Evolutionary conservation across 345 rosid genomes (phyloP).

Genomic region (Combretum micranthum): DNA sequence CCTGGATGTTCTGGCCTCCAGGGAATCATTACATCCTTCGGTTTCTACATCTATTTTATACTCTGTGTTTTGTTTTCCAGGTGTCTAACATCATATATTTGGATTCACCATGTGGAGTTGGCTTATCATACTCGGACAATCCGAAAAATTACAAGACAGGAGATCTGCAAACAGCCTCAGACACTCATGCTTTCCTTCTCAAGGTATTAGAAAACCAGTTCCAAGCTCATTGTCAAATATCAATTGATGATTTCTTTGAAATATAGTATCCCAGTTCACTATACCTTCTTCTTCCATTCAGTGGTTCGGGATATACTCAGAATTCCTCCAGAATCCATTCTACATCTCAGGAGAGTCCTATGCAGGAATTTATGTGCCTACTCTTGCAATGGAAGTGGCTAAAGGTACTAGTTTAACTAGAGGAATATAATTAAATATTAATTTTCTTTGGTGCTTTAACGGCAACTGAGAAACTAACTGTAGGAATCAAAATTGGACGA

Average conservation of each 20-base stretch:
- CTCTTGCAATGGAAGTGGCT: constrained; percentile 23
- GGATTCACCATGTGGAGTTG: constrained; percentile 49
- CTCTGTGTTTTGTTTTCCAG: constrained; percentile 13
- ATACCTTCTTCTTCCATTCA: not conserved
- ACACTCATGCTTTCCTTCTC: constrained; percentile 40
- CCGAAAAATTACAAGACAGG: constrained; percentile 18
- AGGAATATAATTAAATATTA: not conserved
- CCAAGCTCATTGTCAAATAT: not conserved
- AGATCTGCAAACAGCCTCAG: constrained; percentile 33
- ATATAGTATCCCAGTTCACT: not conserved
- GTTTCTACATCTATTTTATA: not conserved
- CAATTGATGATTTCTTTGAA: not conserved
- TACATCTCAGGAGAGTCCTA: constrained; percentile 34
- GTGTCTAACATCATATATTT: constrained; percentile 49
- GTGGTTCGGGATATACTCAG: constrained; percentile 30
- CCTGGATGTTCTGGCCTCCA: not conserved
- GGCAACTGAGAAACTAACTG: not conserved
- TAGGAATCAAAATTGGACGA: constrained; percentile 27
- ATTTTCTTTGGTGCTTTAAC: not conserved
- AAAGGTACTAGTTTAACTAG: constrained; percentile 16
- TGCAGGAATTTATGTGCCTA: constrained; percentile 34
- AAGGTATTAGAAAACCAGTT: constrained; percentile 20
- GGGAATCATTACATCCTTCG: not conserved
- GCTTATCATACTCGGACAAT: constrained; percentile 38
- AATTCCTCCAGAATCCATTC: constrained; percentile 31